phyloP scores from a whole-genome alignment of 1,284 basidiomycete genomes.

The Trichosporon asahii region DNA sequence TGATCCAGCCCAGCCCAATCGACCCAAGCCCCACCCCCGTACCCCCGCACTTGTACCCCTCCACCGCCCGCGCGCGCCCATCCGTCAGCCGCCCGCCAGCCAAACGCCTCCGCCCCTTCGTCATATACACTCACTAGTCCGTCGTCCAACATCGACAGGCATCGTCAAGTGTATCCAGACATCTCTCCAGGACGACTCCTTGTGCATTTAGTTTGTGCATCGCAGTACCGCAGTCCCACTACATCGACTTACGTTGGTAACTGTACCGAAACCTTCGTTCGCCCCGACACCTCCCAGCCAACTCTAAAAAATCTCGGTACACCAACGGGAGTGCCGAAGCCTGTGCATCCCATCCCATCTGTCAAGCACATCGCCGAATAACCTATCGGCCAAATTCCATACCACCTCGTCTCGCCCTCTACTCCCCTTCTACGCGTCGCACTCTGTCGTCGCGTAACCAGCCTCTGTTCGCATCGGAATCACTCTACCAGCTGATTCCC shows the following conservation, averaged over 20 bases:
- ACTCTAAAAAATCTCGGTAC: constrained; percentile 1
- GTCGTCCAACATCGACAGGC: background rate
- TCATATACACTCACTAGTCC: constrained; percentile 3
- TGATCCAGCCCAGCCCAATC: background rate
- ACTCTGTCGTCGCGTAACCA: background rate
- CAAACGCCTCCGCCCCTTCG: constrained; percentile 3
- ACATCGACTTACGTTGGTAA: background rate
- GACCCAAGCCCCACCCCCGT: background rate
- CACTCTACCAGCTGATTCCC: background rate
- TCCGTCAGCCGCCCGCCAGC: background rate
- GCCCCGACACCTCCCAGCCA: background rate
- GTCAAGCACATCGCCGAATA: background rate
- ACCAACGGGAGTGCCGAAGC: background rate
- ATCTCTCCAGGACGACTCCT: too few relatives aligned
- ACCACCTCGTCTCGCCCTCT: background rate
- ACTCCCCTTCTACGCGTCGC: background rate
- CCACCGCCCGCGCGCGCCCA: background rate
- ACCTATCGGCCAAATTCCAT: constrained; percentile 1
- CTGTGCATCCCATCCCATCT: background rate
- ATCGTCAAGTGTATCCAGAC: too few relatives aligned
- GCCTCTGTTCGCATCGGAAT: background rate
- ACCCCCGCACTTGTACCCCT: background rate
- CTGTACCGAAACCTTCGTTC: background rate
- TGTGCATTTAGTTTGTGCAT: too few relatives aligned
- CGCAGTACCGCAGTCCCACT: too few relatives aligned